phyloP scores from a whole-genome alignment of 352 stramenopile genomes.

The Phytophthora sp. region DNA sequence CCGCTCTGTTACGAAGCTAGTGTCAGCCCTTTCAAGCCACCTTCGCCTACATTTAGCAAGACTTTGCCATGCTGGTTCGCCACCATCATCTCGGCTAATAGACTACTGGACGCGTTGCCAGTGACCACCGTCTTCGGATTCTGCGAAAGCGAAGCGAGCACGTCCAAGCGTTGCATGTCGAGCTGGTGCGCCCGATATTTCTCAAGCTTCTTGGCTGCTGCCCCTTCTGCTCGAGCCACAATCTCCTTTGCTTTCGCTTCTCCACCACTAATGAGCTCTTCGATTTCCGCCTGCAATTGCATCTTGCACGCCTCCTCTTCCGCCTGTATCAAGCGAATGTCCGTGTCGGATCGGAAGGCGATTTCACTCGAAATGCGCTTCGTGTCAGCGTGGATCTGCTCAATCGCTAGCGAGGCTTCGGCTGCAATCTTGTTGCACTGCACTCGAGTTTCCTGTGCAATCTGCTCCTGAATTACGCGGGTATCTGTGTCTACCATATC shows the following conservation, averaged over 20 bases:
- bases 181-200: slow-evolving; percentile 44
- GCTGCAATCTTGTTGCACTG: slow-evolving; percentile 50
- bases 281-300: slow-evolving; percentile 42
- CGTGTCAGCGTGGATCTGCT: slow-evolving; percentile 45
- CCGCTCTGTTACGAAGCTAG: slow-evolving; percentile 23
- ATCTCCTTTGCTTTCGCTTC: slow-evolving; percentile 48
- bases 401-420: slow-evolving; percentile 41
- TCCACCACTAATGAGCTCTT: slow-evolving; percentile 40
- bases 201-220: slow-evolving; percentile 45
- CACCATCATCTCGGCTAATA: slow-evolving; percentile 52
- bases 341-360: slow-evolving; percentile 35
- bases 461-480: slow-evolving; percentile 43
- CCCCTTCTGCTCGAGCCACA: slow-evolving; percentile 45
- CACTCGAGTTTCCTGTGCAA: slow-evolving; percentile 45
- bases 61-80: slow-evolving; percentile 53
- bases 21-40: slow-evolving; percentile 29
- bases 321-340: slow-evolving; percentile 47
- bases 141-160: slow-evolving; percentile 43
- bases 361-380: slow-evolving; percentile 49
- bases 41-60: slow-evolving; percentile 46
- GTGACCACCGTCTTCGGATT: slow-evolving; percentile 51
- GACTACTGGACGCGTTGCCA: slow-evolving; percentile 52
- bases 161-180: slow-evolving; percentile 50
- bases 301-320: slow-evolving; percentile 43
- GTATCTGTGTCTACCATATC: slow-evolving; percentile 49